These are phyloP conservation scores for Gnomoniopsis smithogilvyi DNA, from an alignment of 2,329 filamentous ascomycete genomes.

Conservation along the genomic window DNA sequence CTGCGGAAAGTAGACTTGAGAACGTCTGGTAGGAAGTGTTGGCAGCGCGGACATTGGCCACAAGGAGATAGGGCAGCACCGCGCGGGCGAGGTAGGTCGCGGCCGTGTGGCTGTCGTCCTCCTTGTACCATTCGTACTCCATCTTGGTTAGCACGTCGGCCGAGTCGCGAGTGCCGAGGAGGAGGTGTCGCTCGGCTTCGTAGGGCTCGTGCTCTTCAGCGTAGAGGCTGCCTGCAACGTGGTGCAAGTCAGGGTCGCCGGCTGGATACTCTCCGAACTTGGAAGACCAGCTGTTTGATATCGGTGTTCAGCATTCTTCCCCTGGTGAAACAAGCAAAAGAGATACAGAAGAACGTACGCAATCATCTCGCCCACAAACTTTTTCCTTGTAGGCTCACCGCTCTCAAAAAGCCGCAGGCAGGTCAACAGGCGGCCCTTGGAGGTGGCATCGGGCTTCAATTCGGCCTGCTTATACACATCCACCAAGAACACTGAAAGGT, in stretches of 20 bases:
- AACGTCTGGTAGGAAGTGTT: constrained; percentile 79
- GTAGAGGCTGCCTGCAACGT: constrained; percentile 82
- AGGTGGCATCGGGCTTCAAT: constrained; percentile 69
- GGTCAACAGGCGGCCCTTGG: constrained; percentile 72
- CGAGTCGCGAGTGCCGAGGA: constrained; percentile 86
- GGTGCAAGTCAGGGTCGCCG: constrained; percentile 91
- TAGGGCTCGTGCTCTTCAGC: constrained; percentile 92
- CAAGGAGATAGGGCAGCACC: constrained; percentile 84
- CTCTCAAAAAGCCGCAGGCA: constrained; percentile 76
- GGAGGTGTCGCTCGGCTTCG: constrained; percentile 87
- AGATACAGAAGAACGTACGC: constrained; percentile 45
- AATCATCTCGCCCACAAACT: constrained; percentile 83
- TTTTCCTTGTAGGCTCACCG: constrained; percentile 88
- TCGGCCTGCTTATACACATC: constrained; percentile 90
- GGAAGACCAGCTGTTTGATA: constrained; percentile 67
- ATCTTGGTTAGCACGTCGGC: constrained; percentile 75
- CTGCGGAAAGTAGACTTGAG: constrained; percentile 59
- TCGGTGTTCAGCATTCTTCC: neutral
- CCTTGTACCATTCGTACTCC: constrained; percentile 91
- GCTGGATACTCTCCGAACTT: constrained; percentile 84
- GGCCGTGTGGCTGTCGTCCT: constrained; percentile 84
- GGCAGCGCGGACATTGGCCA: constrained; percentile 86
- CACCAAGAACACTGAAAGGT: constrained; percentile 81
- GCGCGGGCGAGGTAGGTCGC: constrained; percentile 82
- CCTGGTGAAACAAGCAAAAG: too few relatives aligned